phyloP scores from a whole-genome alignment of 2,329 filamentous ascomycete genomes.

The Cladosporium cucumerinum region DNA sequence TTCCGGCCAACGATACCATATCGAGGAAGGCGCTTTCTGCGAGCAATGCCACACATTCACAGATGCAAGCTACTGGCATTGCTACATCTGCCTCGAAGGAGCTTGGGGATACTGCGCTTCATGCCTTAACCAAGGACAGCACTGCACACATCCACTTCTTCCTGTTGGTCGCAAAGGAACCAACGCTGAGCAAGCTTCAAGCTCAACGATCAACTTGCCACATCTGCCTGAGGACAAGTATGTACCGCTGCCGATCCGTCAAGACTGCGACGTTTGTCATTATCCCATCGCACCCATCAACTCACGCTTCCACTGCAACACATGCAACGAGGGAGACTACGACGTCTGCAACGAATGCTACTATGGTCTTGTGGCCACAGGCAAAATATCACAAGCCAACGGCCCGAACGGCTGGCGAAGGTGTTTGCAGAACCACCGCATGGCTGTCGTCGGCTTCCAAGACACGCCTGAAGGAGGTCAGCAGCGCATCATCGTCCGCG shows the following conservation, averaged over 20 bases:
- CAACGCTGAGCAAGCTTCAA: conserved; percentile 17
- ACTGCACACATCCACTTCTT: conserved; percentile 77
- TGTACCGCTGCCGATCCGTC: conserved; percentile 60
- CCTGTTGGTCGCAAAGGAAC: conserved; percentile 62
- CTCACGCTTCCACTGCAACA: conserved; percentile 74
- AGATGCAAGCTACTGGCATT: conserved; percentile 88
- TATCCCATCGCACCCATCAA: conserved; percentile 66
- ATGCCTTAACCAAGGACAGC: conserved; percentile 78
- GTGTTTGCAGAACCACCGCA: conserved; percentile 76
- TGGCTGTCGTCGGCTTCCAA: conserved; percentile 75
- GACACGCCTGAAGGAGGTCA: conserved; percentile 62
- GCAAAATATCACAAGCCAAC: conserved; percentile 69
- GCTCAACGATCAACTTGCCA: conserved; percentile 25
- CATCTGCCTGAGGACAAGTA: conserved; percentile 41
- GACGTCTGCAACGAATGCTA: conserved; percentile 83
- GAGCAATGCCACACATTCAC: conserved; percentile 68
- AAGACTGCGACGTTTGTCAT: conserved; percentile 78
- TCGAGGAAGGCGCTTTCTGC: conserved; percentile 83
- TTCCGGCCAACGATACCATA: conserved; percentile 49
- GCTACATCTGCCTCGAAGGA: conserved; percentile 79
- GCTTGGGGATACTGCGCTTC: conserved; percentile 92
- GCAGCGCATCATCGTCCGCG: conserved; percentile 63
- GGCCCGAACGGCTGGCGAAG: conserved; percentile 78
- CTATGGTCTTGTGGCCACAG: conserved; percentile 58
- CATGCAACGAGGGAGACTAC: conserved; percentile 77